These are phyloP conservation scores for Gossypium thurberi DNA, from an alignment of 345 rosid genomes.

Conservation along the genomic window DNA sequence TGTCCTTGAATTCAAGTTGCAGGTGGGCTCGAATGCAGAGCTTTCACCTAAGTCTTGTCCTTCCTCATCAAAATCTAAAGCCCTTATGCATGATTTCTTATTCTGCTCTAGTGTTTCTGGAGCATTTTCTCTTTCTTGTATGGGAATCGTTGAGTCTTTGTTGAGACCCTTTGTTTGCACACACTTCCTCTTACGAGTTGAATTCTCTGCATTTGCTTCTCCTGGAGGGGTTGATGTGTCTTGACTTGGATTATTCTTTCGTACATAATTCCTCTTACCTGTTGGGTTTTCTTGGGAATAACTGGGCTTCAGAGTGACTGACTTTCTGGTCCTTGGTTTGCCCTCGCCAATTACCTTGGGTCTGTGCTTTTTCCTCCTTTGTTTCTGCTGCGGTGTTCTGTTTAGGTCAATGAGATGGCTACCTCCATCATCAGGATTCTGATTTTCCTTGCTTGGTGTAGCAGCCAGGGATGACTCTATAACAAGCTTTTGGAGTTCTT, in stretches of 20 bases:
- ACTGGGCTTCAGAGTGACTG: constrained; percentile 25
- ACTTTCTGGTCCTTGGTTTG: constrained; percentile 40
- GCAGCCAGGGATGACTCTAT: constrained; percentile 25
- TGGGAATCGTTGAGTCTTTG: constrained; percentile 21
- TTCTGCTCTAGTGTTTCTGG: constrained; percentile 19
- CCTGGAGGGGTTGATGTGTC: constrained; percentile 19
- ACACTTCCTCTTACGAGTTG: constrained; percentile 44
- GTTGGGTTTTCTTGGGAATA: constrained; percentile 29
- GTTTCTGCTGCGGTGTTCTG: constrained; percentile 58
- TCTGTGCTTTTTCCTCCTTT: constrained; percentile 74
- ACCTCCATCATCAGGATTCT: constrained; percentile 27
- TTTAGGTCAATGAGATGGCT: constrained; percentile 18
- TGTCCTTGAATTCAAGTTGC: constrained; percentile 17
- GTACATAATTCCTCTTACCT: constrained; percentile 49
- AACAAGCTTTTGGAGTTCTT: constrained; percentile 17
- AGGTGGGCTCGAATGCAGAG: constrained; percentile 12
- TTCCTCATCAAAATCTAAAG: constrained; percentile 42
- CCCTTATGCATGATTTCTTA: constrained; percentile 48
- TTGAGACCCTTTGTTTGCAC: constrained; percentile 32
- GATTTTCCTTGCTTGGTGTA: constrained; percentile 21
- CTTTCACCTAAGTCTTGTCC: constrained; percentile 17
- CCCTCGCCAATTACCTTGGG: constrained; percentile 67
- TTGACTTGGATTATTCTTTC: constrained; percentile 28
- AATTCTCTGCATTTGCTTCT: constrained; percentile 28
- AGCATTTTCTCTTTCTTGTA: constrained; percentile 22